Base-by-base conservation (phyloP, 1,284 basidiomycete species). In the Quambalaria eucalypti region DNA sequence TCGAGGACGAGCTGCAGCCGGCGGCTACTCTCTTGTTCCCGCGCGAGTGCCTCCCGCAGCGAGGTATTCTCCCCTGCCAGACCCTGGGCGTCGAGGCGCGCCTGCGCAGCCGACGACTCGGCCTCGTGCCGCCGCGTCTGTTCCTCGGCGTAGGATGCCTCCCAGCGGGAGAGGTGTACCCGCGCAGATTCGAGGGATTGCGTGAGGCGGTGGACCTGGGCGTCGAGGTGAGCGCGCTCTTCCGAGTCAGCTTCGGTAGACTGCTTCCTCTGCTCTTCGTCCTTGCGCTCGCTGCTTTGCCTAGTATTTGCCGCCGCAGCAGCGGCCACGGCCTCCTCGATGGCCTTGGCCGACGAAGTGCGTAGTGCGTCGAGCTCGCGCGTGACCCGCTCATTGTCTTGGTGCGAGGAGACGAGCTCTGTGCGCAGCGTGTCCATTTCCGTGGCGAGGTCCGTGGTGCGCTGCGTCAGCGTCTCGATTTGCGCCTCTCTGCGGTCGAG, bases 1-100 rank as follows among this genome's bases (percentile, higher is more conserved):
- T 89, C 86, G 59, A 99, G 78, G 1, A 98, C 92, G 6, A 87
- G 85, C 76, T 96, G 89, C 55, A 99, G 77, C 75, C 97, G 95
- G 2, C 78, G 78, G 1, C 86, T 83, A 65, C 86, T 87, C 77
- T 88, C 85, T 55, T 80, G 81, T 70, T 96, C 91, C 14, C 78
- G 77, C 52, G 84, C 82, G 28, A 26, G 21, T 5, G 25, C n/a
- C 14, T 6, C 42, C 25, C 25, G 42, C n/a, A 12, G 14, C 25
- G 12, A 14, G 42, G 21, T 26, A 12, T 19, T 12, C 14, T 21
- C n/a, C n/a, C 14, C n/a, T 12, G 19, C n/a, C n/a, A 46, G 19
- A 21, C 14, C 16, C 12, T 46, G 21, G 12, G 16, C 14, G 42
- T 46, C 42, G 16, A 46, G 16, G 4, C 25, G 19, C 12, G 25